Percentiles rank a stretch among this genome's conserved stretches.
phyloP scores from a whole-genome alignment of 2,329 filamentous ascomycete genomes.

The Fusarium aywerte region DNA sequence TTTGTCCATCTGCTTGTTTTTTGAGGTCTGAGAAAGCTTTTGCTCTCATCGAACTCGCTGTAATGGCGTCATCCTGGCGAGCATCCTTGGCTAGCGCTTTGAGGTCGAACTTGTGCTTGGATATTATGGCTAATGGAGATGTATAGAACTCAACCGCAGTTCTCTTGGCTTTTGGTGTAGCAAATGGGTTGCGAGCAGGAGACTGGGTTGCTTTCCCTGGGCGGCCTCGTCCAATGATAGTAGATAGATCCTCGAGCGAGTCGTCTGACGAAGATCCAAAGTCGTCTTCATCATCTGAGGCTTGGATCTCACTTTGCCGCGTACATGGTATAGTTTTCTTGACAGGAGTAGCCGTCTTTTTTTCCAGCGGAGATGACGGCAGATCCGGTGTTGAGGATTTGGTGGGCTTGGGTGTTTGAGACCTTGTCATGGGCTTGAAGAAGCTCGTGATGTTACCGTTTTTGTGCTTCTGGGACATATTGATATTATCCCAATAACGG shows the following conservation, averaged over 20 bases:
- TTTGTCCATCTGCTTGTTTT: conserved; percentile 14
- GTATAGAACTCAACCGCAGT: conserved; percentile 53
- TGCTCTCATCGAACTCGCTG: conserved; percentile 63
- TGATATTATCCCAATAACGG: background rate
- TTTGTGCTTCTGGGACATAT: conserved; percentile 42
- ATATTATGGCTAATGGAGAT: conserved; percentile 62
- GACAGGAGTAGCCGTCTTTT: conserved; percentile 43
- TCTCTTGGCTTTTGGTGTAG: conserved; percentile 62
- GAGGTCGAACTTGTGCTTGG: conserved; percentile 72
- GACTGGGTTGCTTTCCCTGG: conserved; percentile 37
- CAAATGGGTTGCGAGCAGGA: conserved; percentile 39
- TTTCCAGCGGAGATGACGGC: conserved; percentile 38
- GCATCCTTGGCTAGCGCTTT: conserved; percentile 70
- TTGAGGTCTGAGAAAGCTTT: conserved; percentile 48
- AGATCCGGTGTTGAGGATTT: conserved; percentile 15
- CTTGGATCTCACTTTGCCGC: conserved; percentile 70
- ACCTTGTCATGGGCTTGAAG: conserved; percentile 50
- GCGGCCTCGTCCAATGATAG: conserved; percentile 47
- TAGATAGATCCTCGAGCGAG: conserved; percentile 65
- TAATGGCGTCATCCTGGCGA: conserved; percentile 66
- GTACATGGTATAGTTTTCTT: conserved; percentile 46
- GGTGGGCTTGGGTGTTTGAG: conserved; percentile 19
- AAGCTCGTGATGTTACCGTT: conserved; percentile 54
- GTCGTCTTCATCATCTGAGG: conserved; percentile 77
- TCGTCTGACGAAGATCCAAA: conserved; percentile 65